Conservation (phyloP, 495 filamentous ascomycete genomes). For the Mytilinidion resinicola region DNA sequence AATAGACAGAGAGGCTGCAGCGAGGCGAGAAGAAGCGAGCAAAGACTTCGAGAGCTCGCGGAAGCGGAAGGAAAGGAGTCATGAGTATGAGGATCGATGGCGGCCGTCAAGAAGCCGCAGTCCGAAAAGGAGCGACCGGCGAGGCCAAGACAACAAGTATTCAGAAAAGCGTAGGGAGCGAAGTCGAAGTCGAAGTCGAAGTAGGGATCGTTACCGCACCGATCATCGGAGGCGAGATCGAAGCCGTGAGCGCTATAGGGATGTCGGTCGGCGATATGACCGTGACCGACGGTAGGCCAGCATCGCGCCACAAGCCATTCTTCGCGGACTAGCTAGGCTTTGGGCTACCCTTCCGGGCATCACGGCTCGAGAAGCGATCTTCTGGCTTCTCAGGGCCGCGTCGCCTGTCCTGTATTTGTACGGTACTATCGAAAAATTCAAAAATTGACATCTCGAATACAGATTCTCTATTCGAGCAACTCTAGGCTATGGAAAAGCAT, state of each 20-base stretch:
- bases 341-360: too few species aligned
- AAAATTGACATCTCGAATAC: too few species aligned
- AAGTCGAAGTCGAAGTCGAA: constrained; percentile 12
- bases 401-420: too few species aligned
- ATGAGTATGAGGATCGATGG: constrained; percentile 27
- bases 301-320: too few species aligned
- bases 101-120: constrained; percentile 45
- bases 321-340: too few species aligned
- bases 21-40: constrained; percentile 34
- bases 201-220: constrained; percentile 21
- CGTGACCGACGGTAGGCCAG: constrained; percentile 10
- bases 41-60: background rate
- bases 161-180: constrained; percentile 20
- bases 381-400: too few species aligned
- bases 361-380: too few species aligned
- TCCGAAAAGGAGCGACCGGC: constrained; percentile 34
- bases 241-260: constrained; percentile 29
- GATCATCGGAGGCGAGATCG: constrained; percentile 14
- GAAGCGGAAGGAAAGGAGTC: background rate
- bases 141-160: constrained; percentile 25
- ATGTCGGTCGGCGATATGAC: constrained; percentile 21
- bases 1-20: constrained; percentile 59
- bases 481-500: too few species aligned
- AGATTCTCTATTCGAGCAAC: too few species aligned
- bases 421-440: too few species aligned